Evolutionary conservation across 1,284 basidiomycete species (phyloP), one percentile per base, ranked within the genome.

Genomic region (Psilocybe mexicana): DNA sequence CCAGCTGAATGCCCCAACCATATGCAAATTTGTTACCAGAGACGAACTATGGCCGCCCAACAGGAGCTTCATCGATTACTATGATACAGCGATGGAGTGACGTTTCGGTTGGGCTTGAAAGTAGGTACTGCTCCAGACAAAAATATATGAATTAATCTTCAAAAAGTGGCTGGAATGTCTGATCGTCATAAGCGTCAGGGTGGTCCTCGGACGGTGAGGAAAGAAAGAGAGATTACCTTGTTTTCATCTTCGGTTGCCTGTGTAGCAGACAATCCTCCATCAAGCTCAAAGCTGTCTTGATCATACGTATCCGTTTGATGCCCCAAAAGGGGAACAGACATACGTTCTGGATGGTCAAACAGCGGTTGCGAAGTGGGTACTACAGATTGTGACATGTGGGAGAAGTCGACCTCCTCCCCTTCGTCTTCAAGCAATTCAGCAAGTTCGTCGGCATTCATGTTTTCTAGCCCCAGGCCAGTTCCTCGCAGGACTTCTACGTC

Each of bases 371-470:
- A 48, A 10, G 11, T 30, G 28, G 7, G 14, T 8, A 30, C 49
- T 53, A 61, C 61, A 33, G 56, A 50, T 54, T 70, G 69, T 7
- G 68, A 71, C 18, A 66, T 59, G 35, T 72, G 59, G 42, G 74
- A 73, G 63, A 80, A 78, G 24, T 72, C 79, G 30, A 87, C 80
- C 68, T 89, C 87, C 61, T 85, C 83, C 1, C 80, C 87, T 1
- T 87, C 86, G 43, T 78, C 86, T 57, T 87, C 86, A 33, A 89
- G 70, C 79, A 90, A 80, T 24, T 79, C 81, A 30, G 74, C 76
- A 45, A 90, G 72, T 66, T 88, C 86, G 18, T 83, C 78, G n/a
- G 71, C 76, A 58, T 79, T 74, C 86, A 90, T 88, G 59, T 78
- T 66, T 63, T 88, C 87, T 36, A 86, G 76, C 1, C 84, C 87